Conservation (phyloP, 805 yeast species). For the Kazachstania taianensis region DNA sequence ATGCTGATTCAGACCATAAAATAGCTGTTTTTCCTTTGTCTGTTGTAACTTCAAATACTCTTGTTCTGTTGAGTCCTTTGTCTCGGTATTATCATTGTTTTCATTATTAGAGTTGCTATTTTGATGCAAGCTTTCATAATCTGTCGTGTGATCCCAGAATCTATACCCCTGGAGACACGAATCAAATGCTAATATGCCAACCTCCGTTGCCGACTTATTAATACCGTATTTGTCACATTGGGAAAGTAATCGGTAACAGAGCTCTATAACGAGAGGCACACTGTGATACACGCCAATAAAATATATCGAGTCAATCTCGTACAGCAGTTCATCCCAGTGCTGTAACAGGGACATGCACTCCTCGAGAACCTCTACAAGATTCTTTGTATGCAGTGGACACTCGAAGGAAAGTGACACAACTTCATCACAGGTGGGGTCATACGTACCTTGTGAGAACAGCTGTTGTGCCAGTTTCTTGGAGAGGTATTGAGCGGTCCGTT, state of each 20-base stretch:
- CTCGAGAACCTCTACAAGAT: slow-evolving; percentile 29
- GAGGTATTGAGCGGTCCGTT: slow-evolving; percentile 22
- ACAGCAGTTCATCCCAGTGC: slow-evolving; percentile 41
- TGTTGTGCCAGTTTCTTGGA: slow-evolving; percentile 21
- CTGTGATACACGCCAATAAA: slow-evolving; percentile 46
- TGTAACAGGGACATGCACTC: slow-evolving; percentile 36
- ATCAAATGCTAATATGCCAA: slow-evolving; percentile 29
- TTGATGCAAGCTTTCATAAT: slow-evolving; percentile 7
- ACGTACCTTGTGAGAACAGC: slow-evolving; percentile 21
- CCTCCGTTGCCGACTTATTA: slow-evolving; percentile 11
- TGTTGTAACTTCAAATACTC: slow-evolving; percentile 20
- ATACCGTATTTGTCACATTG: slow-evolving; percentile 13
- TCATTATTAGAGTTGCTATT: background rate
- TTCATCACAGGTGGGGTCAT: slow-evolving; percentile 2
- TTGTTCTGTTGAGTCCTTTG: slow-evolving; percentile 5
- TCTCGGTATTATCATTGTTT: background rate
- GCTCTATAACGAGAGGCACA: slow-evolving; percentile 38
- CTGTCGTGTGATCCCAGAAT: slow-evolving; percentile 33
- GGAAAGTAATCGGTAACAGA: slow-evolving; percentile 38
- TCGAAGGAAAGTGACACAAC: slow-evolving; percentile 28
- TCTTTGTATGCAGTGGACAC: slow-evolving; percentile 25
- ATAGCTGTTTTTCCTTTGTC: slow-evolving; percentile 23
- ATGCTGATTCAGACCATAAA: slow-evolving; percentile 20
- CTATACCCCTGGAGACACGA: slow-evolving; percentile 33
- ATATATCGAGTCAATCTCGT: slow-evolving; percentile 39